phyloP scores from a whole-genome alignment of 1,284 basidiomycete genomes.

The Leccinum huronense region DNA sequence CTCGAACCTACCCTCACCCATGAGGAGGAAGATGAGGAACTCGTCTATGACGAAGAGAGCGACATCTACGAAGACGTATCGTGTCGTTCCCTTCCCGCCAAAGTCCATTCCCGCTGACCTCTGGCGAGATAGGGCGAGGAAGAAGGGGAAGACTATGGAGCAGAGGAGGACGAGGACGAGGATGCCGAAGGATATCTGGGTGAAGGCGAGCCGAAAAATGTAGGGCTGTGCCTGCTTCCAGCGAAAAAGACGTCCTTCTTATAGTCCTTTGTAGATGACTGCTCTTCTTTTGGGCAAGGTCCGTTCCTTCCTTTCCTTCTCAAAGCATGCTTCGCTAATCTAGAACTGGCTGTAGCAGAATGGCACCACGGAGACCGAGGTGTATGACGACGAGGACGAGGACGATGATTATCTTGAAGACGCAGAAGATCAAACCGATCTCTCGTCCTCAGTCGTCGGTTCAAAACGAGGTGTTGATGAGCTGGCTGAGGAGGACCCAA shows the following conservation, averaged over 20 bases:
- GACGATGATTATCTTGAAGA: conserved; percentile 25
- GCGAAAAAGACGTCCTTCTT: conserved; percentile 4
- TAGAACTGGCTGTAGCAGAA: conserved; percentile 17
- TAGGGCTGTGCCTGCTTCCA: conserved; percentile 9
- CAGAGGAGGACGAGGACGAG: conserved; percentile 25
- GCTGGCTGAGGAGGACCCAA: conserved; percentile 16
- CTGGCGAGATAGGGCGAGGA: conserved; percentile 25
- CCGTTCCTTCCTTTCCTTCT: not conserved
- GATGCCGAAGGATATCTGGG: conserved; percentile 11
- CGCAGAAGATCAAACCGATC: conserved; percentile 17
- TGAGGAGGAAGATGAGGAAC: conserved; percentile 14
- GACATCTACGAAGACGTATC: conserved; percentile 33
- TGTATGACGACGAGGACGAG: conserved; percentile 22
- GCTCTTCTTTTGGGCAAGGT: conserved; percentile 26
- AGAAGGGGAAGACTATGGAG: conserved; percentile 14
- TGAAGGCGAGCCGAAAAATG: conserved; percentile 8
- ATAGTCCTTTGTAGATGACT: conserved; percentile 27
- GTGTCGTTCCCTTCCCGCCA: not conserved
- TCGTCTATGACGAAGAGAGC: conserved; percentile 31
- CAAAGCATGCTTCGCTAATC: not conserved
- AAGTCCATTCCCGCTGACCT: not conserved
- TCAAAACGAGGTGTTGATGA: conserved; percentile 30
- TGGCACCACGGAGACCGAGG: conserved; percentile 9
- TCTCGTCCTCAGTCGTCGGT: conserved; percentile 10
- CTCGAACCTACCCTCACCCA: conserved; percentile 9